These are phyloP conservation scores for Tulasnella sp. DNA, from an alignment of 768 basidiomycete genomes.

Conservation along the genomic window DNA sequence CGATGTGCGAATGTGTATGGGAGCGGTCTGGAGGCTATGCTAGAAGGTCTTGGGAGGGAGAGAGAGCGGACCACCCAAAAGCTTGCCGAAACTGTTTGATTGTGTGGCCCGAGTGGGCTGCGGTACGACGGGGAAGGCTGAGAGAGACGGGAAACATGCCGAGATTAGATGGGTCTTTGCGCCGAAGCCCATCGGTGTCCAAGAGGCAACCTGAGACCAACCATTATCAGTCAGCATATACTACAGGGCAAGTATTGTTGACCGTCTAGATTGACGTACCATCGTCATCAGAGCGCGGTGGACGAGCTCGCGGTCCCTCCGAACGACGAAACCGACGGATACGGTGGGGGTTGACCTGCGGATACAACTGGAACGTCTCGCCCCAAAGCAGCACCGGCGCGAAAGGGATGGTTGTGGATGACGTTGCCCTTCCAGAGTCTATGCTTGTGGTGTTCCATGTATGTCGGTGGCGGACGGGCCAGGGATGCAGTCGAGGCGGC, in stretches of 20 bases:
- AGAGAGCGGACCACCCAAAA: too few species aligned
- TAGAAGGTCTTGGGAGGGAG: too few species aligned
- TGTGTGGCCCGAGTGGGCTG: too few species aligned
- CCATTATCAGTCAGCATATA: too few species aligned
- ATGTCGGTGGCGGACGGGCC: not conserved
- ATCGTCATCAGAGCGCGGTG: not conserved
- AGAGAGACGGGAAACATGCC: too few species aligned
- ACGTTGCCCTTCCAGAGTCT: not conserved
- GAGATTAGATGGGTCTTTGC: too few species aligned
- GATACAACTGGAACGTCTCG: not conserved
- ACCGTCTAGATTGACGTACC: not conserved
- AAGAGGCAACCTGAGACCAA: not conserved
- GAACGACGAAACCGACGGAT: not conserved
- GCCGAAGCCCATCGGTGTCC: too few species aligned
- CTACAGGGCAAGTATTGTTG: too few species aligned
- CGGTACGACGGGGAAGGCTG: too few species aligned
- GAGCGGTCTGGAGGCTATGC: too few species aligned
- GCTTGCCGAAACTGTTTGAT: too few species aligned
- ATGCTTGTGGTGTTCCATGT: not conserved
- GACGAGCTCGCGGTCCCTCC: not conserved
- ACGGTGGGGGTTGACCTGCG: not conserved
- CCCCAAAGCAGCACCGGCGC: not conserved
- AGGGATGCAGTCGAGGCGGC: not conserved
- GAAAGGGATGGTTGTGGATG: not conserved
- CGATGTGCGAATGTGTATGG: too few species aligned